Conservation (phyloP, 148 eudicot genomes). For the Camellia japonica region DNA sequence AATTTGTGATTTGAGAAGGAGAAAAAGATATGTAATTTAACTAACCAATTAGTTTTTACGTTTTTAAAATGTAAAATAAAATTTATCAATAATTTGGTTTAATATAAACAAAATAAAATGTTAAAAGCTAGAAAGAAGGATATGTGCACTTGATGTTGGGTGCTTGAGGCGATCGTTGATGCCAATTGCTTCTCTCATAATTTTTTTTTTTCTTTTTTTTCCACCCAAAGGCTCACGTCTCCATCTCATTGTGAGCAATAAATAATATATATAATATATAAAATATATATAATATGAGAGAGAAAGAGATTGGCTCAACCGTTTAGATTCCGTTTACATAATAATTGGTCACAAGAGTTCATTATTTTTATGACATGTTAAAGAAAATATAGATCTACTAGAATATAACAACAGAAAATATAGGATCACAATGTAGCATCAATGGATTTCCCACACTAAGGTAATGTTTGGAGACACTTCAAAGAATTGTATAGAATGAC, state of each 20-base stretch:
- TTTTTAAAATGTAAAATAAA: too few relatives aligned
- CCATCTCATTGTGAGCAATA: background rate
- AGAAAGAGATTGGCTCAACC: background rate
- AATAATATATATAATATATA: background rate
- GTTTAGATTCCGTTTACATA: background rate
- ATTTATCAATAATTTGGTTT: background rate
- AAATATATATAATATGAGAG: background rate
- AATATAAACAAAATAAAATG: background rate
- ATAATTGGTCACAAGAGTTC: background rate
- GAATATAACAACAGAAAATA: background rate
- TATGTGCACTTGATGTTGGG: background rate
- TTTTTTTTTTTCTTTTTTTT: background rate
- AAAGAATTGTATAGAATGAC: background rate
- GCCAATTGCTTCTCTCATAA: constrained; percentile 4
- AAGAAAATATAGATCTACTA: background rate
- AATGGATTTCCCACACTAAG: background rate
- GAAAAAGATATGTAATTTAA: too few relatives aligned
- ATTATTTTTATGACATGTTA: background rate
- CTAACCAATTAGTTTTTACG: too few relatives aligned
- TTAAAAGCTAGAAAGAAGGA: background rate
- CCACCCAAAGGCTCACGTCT: background rate
- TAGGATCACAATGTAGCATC: background rate
- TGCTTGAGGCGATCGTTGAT: background rate
- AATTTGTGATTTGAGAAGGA: too few relatives aligned
- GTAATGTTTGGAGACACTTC: too few relatives aligned